phyloP scores from a whole-genome alignment of 192 early-diverging fungal species.

The Borealophlyctis nickersoniae region DNA sequence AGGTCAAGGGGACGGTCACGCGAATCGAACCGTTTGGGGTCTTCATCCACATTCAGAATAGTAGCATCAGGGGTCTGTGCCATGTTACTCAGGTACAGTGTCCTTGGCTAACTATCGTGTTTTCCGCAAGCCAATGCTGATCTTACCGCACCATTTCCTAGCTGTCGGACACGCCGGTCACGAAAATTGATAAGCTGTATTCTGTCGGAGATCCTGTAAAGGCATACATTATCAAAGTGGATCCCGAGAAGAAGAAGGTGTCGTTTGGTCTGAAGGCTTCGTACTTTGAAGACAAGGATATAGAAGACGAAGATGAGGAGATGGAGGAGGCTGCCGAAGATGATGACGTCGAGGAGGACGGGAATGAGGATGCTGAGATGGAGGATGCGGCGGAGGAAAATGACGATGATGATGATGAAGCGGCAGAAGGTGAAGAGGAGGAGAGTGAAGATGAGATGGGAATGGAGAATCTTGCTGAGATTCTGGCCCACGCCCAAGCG shows the following conservation, averaged over 20 bases:
- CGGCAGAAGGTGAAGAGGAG: constrained; percentile 34
- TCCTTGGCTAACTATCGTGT: background rate
- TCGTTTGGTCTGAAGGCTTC: constrained; percentile 80
- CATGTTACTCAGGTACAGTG: constrained; percentile 65
- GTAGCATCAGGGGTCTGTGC: constrained; percentile 76
- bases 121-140: background rate
- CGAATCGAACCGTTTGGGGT: constrained; percentile 73
- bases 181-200: constrained; percentile 69
- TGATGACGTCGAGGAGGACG: constrained; percentile 17
- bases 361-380: constrained; percentile 42
- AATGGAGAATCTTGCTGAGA: constrained; percentile 21
- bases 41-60: constrained; percentile 77
- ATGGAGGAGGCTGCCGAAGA: constrained; percentile 44
- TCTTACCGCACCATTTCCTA: too few species aligned
- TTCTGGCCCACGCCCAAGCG: constrained; percentile 9
- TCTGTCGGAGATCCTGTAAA: constrained; percentile 80
- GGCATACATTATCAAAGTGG: constrained; percentile 73
- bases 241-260: constrained; percentile 63
- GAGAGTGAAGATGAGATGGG: constrained; percentile 45
- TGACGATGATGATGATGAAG: constrained; percentile 37
- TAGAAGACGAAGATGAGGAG: constrained; percentile 31
- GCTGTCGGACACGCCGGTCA: constrained; percentile 74
- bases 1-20: constrained; percentile 74
- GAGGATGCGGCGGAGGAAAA: constrained; percentile 38
- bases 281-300: constrained; percentile 71